A percentile compares a stretch with the other conserved stretches of the same genome.
Conservation (phyloP, 2,329 filamentous ascomycete genomes). For the Cadophora gregata region DNA sequence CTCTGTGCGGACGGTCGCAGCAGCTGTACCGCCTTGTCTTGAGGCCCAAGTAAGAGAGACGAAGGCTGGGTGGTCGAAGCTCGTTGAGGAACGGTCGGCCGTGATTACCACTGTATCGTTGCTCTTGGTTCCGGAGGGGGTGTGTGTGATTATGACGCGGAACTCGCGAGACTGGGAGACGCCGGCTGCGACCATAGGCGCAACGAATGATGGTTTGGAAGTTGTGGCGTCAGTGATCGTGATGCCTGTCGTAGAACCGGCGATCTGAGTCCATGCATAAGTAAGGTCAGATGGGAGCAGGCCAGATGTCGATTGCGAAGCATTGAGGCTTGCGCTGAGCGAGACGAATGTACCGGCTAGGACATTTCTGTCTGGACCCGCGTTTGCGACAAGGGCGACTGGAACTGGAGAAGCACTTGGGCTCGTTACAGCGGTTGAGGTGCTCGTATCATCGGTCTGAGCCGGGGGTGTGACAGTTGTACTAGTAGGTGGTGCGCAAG, state of each 20-base stretch:
- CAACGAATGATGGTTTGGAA: slow-evolving; percentile 7
- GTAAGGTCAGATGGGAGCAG: not conserved
- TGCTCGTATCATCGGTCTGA: not conserved
- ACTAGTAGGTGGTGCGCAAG: not conserved
- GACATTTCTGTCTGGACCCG: not conserved
- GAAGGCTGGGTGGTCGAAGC: slow-evolving; percentile 8
- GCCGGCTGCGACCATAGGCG: slow-evolving; percentile 4
- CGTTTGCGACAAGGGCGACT: slow-evolving; percentile 5
- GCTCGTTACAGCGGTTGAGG: not conserved
- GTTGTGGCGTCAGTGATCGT: not conserved
- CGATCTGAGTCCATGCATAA: slow-evolving; percentile 8
- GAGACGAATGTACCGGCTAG: slow-evolving; percentile 14
- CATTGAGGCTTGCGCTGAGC: not conserved
- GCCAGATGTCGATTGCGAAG: not conserved
- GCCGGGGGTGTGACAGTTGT: not conserved
- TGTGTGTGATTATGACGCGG: slow-evolving; percentile 12
- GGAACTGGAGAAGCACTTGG: not conserved
- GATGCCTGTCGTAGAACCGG: not conserved
- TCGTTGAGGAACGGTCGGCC: slow-evolving; percentile 1
- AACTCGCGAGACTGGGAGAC: slow-evolving; percentile 1
- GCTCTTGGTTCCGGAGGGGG: slow-evolving; percentile 7
- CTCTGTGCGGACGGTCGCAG: slow-evolving; percentile 1
- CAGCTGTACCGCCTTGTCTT: slow-evolving; percentile 7
- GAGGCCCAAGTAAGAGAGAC: slow-evolving; percentile 2
- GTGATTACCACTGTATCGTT: slow-evolving; percentile 15